Evolutionary conservation across 2,329 filamentous ascomycete species (phyloP).

Genomic region (Hymenoscyphus infarciens): DNA sequence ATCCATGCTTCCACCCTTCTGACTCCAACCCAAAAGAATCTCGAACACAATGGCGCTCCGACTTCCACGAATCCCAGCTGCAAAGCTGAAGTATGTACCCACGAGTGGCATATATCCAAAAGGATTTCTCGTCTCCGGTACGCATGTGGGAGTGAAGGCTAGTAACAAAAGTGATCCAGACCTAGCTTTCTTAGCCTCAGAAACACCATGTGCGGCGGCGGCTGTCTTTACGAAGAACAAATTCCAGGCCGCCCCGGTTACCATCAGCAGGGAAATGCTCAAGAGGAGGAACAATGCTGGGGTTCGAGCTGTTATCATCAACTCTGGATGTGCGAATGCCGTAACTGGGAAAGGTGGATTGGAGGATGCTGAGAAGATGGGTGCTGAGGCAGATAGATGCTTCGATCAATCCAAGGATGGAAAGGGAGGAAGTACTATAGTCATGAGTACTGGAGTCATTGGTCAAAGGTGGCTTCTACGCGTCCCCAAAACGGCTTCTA

Average conservation of each 20-base stretch:
- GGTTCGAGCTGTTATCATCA: conserved; percentile 80
- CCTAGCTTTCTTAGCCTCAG: conserved; percentile 82
- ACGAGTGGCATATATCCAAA: conserved; percentile 81
- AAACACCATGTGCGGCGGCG: conserved; percentile 78
- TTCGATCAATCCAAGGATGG: conserved; percentile 46
- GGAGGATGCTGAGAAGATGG: conserved; percentile 86
- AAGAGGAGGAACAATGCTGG: conserved; percentile 63
- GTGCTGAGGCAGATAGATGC: conserved; percentile 67
- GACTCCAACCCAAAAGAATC: too few relatives aligned
- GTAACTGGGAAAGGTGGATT: conserved; percentile 89
- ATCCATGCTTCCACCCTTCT: too few relatives aligned
- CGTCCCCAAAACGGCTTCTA: conserved; percentile 9
- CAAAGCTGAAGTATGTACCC: conserved; percentile 89
- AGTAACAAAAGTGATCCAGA: conserved; percentile 90
- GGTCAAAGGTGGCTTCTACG: conserved; percentile 65
- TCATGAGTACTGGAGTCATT: conserved; percentile 98
- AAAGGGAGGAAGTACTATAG: conserved; percentile 64
- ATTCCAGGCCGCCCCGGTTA: conserved; percentile 94
- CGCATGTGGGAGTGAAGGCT: conserved; percentile 89
- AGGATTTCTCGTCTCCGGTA: conserved; percentile 83
- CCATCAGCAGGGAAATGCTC: conserved; percentile 73
- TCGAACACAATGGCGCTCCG: conserved; percentile 26
- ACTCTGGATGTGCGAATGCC: conserved; percentile 95
- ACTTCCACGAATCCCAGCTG: conserved; percentile 55
- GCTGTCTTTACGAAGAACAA: conserved; percentile 98